A percentile compares a stretch with the other conserved stretches of the same genome.
Conservation (phyloP, 2,329 filamentous ascomycete species). For the Penicillium sumatraense region DNA sequence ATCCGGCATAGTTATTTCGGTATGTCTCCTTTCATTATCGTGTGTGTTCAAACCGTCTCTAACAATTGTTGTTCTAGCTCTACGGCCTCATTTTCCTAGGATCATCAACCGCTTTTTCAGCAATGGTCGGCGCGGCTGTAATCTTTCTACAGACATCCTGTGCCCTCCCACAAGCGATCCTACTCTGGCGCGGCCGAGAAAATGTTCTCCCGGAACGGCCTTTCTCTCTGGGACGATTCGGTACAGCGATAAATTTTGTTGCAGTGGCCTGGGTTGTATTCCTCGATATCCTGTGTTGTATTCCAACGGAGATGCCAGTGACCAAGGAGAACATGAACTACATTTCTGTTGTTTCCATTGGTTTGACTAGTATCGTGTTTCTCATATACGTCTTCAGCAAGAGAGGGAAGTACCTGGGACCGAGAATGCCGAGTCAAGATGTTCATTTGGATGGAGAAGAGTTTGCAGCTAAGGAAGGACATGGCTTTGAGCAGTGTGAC, state of each 20-base stretch:
- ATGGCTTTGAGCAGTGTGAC: neutral
- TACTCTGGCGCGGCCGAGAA: conserved; percentile 7
- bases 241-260: conserved; percentile 2
- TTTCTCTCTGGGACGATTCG: conserved; percentile 6
- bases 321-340: conserved; percentile 16
- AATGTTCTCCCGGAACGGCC: conserved; percentile 6
- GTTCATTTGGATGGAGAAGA: neutral
- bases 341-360: conserved; percentile 10
- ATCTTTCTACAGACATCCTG: conserved; percentile 14
- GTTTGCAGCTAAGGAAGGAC: neutral
- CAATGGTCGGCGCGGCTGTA: conserved; percentile 10
- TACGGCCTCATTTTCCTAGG: conserved; percentile 13
- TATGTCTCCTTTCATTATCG: neutral
- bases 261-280: conserved; percentile 5
- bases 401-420: conserved; percentile 6
- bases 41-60: neutral
- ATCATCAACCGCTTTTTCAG: conserved; percentile 11
- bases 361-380: conserved; percentile 2
- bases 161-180: conserved; percentile 8
- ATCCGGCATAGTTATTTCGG: conserved; percentile 5
- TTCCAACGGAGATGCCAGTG: conserved; percentile 8
- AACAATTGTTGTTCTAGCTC: neutral
- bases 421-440: neutral
- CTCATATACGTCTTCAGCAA: conserved; percentile 5
- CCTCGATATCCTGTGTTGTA: conserved; percentile 8